Conservation (phyloP, 1,139 yeast species). For the Williopsis jadinii region DNA sequence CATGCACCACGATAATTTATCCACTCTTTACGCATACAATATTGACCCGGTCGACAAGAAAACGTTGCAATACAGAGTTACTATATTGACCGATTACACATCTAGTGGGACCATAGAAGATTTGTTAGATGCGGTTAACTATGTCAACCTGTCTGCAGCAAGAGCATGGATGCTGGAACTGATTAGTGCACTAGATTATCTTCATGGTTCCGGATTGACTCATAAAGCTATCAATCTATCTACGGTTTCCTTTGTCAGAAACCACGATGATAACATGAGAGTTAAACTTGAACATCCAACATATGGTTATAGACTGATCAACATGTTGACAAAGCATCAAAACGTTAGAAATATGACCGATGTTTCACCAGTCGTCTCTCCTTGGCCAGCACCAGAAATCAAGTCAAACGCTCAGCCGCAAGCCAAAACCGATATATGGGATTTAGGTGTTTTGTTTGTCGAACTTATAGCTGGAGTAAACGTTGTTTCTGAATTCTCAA, state of each 20-base stretch:
- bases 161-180: conserved; percentile 85
- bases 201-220: conserved; percentile 74
- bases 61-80: conserved; percentile 50
- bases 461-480: conserved; percentile 65
- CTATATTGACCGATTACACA: conserved; percentile 61
- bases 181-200: conserved; percentile 73
- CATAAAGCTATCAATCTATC: conserved; percentile 65
- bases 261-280: conserved; percentile 43
- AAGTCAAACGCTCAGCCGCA: conserved; percentile 41
- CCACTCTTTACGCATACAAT: conserved; percentile 63
- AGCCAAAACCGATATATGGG: conserved; percentile 89
- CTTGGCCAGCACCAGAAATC: conserved; percentile 81
- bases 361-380: conserved; percentile 19
- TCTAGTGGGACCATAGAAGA: conserved; percentile 57
- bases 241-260: conserved; percentile 48
- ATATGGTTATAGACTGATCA: conserved; percentile 60
- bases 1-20: conserved; percentile 58
- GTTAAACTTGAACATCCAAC: conserved; percentile 65
- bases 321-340: conserved; percentile 49
- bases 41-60: conserved; percentile 41
- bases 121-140: conserved; percentile 60
- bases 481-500: conserved; percentile 41
- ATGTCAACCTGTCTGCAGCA: conserved; percentile 65
- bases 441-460: conserved; percentile 72
- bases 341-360: conserved; percentile 25